Evolutionary conservation across 306 rosid species (phyloP).

Genomic region (Begonia loranthoides): DNA sequence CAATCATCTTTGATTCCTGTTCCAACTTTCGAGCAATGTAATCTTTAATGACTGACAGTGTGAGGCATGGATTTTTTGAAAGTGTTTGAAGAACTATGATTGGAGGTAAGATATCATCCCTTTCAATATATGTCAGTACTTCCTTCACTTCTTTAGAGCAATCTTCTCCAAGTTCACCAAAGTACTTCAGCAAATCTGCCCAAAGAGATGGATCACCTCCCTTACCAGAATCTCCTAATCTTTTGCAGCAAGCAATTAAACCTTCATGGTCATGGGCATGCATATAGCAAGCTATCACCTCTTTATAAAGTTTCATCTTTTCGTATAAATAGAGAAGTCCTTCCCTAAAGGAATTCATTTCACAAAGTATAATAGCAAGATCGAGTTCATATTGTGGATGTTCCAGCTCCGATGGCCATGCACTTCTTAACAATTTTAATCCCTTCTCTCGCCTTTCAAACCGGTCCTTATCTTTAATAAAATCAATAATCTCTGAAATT

Average conservation of each 20-base stretch:
- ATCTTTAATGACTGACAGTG: conserved; percentile 89
- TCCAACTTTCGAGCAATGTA: conserved; percentile 92
- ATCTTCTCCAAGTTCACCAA: conserved; percentile 98
- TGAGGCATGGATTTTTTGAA: conserved; percentile 78
- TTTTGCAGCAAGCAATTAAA: conserved; percentile 83
- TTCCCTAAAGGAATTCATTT: conserved; percentile 79
- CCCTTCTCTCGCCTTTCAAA: conserved; percentile 67
- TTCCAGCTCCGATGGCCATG: conserved; percentile 79
- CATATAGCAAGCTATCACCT: conserved; percentile 95
- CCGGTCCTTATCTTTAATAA: conserved; percentile 26
- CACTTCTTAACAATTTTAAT: conserved; percentile 44
- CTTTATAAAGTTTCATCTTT: conserved; percentile 91
- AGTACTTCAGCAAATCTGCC: conserved; percentile 90
- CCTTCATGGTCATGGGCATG: conserved; percentile 90
- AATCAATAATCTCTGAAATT: conserved; percentile 26
- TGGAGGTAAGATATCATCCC: conserved; percentile 94
- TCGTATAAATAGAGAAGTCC: conserved; percentile 84
- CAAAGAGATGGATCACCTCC: conserved; percentile 94
- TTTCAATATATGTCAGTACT: conserved; percentile 78
- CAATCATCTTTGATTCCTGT: conserved; percentile 86
- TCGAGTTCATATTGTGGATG: conserved; percentile 90
- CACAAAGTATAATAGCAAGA: conserved; percentile 81
- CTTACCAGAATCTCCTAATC: conserved; percentile 76
- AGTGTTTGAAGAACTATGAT: conserved; percentile 91
- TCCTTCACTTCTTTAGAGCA: conserved; percentile 96